Evolutionary conservation across 768 basidiomycete species (phyloP).

Genomic region (Tephrocybe sp.): DNA sequence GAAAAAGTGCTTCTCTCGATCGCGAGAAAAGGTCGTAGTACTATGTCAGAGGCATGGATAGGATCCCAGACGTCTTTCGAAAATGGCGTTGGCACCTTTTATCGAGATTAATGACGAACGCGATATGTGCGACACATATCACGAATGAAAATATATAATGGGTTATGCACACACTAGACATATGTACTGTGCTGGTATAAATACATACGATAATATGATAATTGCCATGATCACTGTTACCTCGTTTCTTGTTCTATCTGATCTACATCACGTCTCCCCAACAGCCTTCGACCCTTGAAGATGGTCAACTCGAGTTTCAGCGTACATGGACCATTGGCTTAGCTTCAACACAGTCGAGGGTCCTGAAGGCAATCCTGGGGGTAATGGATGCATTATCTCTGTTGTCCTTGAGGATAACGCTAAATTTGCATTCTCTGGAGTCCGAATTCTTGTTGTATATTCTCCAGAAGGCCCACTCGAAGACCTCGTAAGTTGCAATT

Average conservation of each 20-base stretch:
- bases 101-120: background rate
- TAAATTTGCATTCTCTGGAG: background rate
- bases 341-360: slow-evolving; percentile 6
- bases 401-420: slow-evolving; percentile 6
- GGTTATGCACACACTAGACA: no score
- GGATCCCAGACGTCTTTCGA: background rate
- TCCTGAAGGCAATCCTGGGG: background rate
- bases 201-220: no score
- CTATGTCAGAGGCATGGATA: background rate
- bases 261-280: background rate
- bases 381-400: slow-evolving; percentile 6
- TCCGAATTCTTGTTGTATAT: slow-evolving; percentile 8
- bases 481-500: background rate
- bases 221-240: background rate
- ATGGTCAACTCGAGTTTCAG: background rate
- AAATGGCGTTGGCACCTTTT: background rate
- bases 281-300: no score
- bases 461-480: background rate
- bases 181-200: no score
- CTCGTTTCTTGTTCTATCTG: background rate
- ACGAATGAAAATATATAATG: no score
- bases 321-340: slow-evolving; percentile 9
- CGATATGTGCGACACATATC: no score
- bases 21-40: background rate
- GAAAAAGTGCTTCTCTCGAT: background rate